phyloP scores from a whole-genome alignment of 495 filamentous ascomycete species.

The Podospora sp. region DNA sequence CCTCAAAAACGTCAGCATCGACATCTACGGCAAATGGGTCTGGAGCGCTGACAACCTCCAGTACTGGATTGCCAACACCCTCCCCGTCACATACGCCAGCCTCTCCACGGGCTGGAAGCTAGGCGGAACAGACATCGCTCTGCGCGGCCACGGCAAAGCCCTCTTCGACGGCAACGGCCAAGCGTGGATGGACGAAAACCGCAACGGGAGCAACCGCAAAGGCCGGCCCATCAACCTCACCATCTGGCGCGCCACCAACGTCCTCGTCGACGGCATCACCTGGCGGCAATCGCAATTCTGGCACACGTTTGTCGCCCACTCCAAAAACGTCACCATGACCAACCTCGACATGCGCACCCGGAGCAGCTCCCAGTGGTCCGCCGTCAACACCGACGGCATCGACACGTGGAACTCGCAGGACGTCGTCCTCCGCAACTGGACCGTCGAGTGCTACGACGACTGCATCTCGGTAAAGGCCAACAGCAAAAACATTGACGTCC shows the following conservation, averaged over 20 bases:
- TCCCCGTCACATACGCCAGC: slow-evolving; percentile 42
- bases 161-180: slow-evolving; percentile 49
- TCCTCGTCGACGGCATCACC: slow-evolving; percentile 45
- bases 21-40: slow-evolving; percentile 45
- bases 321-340: slow-evolving; percentile 49
- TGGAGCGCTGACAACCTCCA: slow-evolving; percentile 44
- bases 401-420: slow-evolving; percentile 49
- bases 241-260: slow-evolving; percentile 44
- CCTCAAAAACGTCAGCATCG: slow-evolving; percentile 43
- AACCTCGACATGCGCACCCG: slow-evolving; percentile 48
- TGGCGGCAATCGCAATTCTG: slow-evolving; percentile 49
- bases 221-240: slow-evolving; percentile 47
- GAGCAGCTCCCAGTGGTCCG: slow-evolving; percentile 37
- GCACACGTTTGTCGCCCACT: slow-evolving; percentile 48
- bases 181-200: slow-evolving; percentile 48
- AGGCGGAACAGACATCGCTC: slow-evolving; percentile 40
- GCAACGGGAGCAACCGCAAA: slow-evolving; percentile 35
- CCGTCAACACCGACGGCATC: slow-evolving; percentile 47
- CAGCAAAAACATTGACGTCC: slow-evolving; percentile 54
- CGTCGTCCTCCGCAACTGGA: slow-evolving; percentile 45
- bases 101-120: slow-evolving; percentile 46
- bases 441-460: slow-evolving; percentile 52
- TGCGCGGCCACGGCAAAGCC: slow-evolving; percentile 44
- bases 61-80: slow-evolving; percentile 44
- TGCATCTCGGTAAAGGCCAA: slow-evolving; percentile 65